phyloP scores from a whole-genome alignment of 2,329 filamentous ascomycete genomes.

The Tolypocladium tundrense region DNA sequence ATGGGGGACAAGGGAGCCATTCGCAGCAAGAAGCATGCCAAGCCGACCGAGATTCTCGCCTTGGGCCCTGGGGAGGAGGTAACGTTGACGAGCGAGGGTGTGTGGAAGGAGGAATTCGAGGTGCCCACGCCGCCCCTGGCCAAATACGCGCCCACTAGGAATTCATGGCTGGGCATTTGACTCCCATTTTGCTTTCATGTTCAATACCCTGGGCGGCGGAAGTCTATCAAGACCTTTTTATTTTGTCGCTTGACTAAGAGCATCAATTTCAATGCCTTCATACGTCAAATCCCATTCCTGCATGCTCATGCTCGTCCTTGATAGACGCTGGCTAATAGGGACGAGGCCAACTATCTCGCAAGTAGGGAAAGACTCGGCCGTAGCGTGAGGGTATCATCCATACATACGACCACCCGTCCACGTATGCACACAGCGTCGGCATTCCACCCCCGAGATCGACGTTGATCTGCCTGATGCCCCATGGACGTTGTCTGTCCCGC shows the following conservation, averaged over 20 bases:
- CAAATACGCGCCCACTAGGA: not conserved
- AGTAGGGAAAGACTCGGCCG: not conserved
- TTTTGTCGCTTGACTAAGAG: no score
- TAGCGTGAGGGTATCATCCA: conserved; percentile 6
- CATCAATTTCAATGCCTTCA: not conserved
- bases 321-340: not conserved
- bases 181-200: not conserved
- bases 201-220: not conserved
- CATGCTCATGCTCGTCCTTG: not conserved
- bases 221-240: not conserved
- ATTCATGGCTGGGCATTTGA: not conserved
- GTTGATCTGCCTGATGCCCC: not conserved
- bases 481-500: not conserved
- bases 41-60: conserved; percentile 28
- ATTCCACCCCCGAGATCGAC: not conserved
- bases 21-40: conserved; percentile 4
- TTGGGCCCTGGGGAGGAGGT: conserved; percentile 33
- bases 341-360: not conserved
- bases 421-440: not conserved
- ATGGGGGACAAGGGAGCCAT: conserved; percentile 6
- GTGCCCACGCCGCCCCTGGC: not conserved
- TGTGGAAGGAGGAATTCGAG: conserved; percentile 11
- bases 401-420: not conserved
- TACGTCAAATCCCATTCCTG: not conserved
- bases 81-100: conserved; percentile 27